Base-by-base conservation (phyloP, 2,329 filamentous ascomycete species). In the Neophaeococcomyces aloes region DNA sequence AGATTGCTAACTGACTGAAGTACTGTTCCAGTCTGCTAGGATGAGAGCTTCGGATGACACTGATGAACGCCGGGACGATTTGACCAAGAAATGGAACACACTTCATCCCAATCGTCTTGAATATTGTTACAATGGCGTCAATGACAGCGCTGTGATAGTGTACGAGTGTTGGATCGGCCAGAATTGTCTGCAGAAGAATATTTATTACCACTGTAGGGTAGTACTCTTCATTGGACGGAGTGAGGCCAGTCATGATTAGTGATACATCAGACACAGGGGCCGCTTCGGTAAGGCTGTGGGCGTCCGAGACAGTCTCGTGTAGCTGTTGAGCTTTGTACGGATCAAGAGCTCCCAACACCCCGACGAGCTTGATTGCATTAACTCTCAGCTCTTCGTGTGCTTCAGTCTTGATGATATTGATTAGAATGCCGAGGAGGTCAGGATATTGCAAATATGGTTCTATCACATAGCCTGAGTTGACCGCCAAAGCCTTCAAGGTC, bases 121-220 rank as follows among this genome's bases (percentile, higher is more conserved):
- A 98, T 47, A 98, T 98, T 55, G 86, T 94, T 80, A 98, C 96
- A 56, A 98, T 93, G 4, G 91, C 91, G 61, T 96, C 91, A 40
- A 98, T 91, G 11, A 96, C 89, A 8, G 83, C 79, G 3, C 87
- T 89, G 57, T 98, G 93, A 56, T 94, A 89, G 57, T 93, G 85
- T 10, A 82, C 78, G 3, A 98, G 71, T 0, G 91, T 96, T 19
- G 81, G 79, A 55, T 98, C 91, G 57, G 89, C 93, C 29, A 98
- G 67, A 53, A 98, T 88, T 45, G 68, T 70, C 45, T 87, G 82
- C 57, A 98, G 79, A 8, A 98, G 74, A 1, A 91, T 93, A 57
- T 94, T 94, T 60, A 98, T 95, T 36, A 95, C 91, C 14, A 98
- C 87, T 0, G 91, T 98, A 1, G 91, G 91, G 59, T 94, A 98